phyloP scores from a whole-genome alignment of 345 rosid genomes.

The Eucalyptus leucophloia region DNA sequence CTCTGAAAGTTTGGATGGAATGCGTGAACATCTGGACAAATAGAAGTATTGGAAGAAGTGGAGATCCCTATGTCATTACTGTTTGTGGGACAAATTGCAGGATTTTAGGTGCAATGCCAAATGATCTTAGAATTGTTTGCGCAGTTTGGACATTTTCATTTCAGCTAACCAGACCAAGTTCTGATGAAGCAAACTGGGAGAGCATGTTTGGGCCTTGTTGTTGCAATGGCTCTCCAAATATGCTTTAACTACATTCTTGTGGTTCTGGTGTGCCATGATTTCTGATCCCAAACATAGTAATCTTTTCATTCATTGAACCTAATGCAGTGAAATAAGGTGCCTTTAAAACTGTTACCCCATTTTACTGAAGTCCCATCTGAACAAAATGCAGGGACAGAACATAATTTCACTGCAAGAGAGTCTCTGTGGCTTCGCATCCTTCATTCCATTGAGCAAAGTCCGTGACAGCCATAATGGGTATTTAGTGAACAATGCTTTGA shows the following conservation, averaged over 20 bases:
- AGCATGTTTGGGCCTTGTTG: not conserved
- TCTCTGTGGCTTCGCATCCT: not conserved
- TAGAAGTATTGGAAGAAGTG: not conserved
- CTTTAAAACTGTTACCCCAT: not conserved
- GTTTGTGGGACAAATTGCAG: too few relatives aligned
- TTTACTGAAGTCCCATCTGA: not conserved
- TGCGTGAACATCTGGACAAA: not conserved
- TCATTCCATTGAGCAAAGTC: not conserved
- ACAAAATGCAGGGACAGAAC: not conserved
- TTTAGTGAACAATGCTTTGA: not conserved
- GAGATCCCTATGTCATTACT: not conserved
- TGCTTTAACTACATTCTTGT: not conserved
- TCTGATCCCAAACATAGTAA: not conserved
- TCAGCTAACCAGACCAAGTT: not conserved
- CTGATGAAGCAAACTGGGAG: not conserved
- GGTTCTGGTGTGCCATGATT: not conserved
- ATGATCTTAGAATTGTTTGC: too few relatives aligned
- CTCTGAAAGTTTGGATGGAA: not conserved
- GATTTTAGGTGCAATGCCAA: too few relatives aligned
- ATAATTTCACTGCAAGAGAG: not conserved
- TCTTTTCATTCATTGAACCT: not conserved
- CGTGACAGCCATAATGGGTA: not conserved
- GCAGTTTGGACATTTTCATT: too few relatives aligned
- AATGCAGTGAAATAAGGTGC: not conserved
- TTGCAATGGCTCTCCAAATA: not conserved